These are phyloP conservation scores for Heliophila coronopifolia DNA, from an alignment of 441 rosid species.

Conservation along the genomic window DNA sequence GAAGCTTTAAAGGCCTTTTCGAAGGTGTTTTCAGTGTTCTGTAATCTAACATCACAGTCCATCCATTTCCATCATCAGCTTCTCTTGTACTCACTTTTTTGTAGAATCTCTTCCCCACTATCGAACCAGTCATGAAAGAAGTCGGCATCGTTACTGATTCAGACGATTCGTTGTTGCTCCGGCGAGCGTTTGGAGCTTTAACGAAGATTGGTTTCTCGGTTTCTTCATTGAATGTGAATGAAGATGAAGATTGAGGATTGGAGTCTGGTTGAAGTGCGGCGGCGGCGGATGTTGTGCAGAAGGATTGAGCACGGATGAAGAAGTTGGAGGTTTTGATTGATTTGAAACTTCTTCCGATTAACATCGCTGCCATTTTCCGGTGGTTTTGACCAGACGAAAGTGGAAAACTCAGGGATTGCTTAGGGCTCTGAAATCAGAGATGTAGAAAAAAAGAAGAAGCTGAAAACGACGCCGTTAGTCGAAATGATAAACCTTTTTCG, in stretches of 20 bases:
- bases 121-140: slow-evolving; percentile 88
- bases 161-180: slow-evolving; percentile 27
- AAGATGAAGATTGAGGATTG: slow-evolving; percentile 39
- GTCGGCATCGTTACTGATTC: slow-evolving; percentile 75
- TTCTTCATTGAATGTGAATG: slow-evolving; percentile 40
- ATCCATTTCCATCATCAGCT: slow-evolving; percentile 88
- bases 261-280: slow-evolving; percentile 34
- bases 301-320: slow-evolving; percentile 31
- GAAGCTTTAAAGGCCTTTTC: slow-evolving; percentile 73
- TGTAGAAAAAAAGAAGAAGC: neutral
- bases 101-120: slow-evolving; percentile 81
- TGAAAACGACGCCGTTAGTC: neutral
- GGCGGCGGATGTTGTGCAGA: slow-evolving; percentile 36
- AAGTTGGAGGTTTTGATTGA: slow-evolving; percentile 25
- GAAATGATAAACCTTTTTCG: neutral
- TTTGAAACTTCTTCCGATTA: slow-evolving; percentile 37
- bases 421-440: slow-evolving; percentile 16
- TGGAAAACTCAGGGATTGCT: neutral
- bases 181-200: slow-evolving; percentile 34
- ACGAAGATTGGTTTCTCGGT: slow-evolving; percentile 36
- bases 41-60: slow-evolving; percentile 95
- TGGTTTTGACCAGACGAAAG: slow-evolving; percentile 1
- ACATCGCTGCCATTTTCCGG: slow-evolving; percentile 44
- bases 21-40: slow-evolving; percentile 89
- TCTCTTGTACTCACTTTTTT: slow-evolving; percentile 69